Conservation (phyloP, 169 alveolate genomes). For the Eimeria necatrix region DNA sequence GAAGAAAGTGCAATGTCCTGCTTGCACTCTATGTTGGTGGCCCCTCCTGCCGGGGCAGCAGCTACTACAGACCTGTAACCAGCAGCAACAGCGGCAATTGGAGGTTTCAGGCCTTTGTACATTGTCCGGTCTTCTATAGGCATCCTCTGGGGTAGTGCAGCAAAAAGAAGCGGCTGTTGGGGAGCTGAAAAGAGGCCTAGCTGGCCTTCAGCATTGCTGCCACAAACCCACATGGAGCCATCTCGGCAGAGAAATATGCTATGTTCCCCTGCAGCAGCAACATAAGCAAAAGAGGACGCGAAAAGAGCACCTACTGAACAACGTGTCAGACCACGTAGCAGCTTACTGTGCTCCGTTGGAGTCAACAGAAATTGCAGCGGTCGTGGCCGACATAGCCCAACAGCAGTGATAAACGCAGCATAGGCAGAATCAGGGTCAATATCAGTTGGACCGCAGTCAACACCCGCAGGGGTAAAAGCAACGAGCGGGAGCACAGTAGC, state of each 20-base stretch:
- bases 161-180: not conserved
- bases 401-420: not conserved
- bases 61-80: not conserved
- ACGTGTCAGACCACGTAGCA: not conserved
- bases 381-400: no score
- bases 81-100: not conserved
- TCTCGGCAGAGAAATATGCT: constrained; percentile 56
- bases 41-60: not conserved
- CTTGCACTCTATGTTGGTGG: no score
- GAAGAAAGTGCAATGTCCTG: no score
- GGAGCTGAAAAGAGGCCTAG: constrained; percentile 4
- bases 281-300: not conserved
- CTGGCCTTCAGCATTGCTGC: constrained; percentile 66
- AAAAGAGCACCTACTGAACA: not conserved
- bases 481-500: not conserved
- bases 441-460: not conserved
- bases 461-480: not conserved
- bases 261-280: constrained; percentile 48
- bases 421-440: not conserved
- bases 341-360: no score
- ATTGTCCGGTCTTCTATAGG: not conserved
- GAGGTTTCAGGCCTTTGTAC: not conserved
- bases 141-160: not conserved
- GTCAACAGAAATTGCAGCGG: no score
- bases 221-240: constrained; percentile 63